phyloP scores from a whole-genome alignment of 2,329 filamentous ascomycete genomes.

The Alternaria ventricosa region DNA sequence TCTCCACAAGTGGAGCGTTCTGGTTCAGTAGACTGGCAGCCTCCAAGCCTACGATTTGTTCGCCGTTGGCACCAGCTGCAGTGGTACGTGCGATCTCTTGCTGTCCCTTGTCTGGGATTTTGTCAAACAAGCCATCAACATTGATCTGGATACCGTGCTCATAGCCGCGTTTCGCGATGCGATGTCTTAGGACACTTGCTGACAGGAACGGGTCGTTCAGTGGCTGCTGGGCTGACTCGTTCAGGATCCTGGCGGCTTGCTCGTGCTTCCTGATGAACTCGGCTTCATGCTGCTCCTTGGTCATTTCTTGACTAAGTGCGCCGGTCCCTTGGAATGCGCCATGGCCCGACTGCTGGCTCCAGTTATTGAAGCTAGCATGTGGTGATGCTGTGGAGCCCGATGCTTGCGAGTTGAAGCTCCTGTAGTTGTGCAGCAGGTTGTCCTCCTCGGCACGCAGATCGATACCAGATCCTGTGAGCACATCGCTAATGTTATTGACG shows the following conservation, averaged over 20 bases:
- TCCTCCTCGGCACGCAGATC: slow-evolving; percentile 88
- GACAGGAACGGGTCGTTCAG: slow-evolving; percentile 76
- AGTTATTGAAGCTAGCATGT: slow-evolving; percentile 56
- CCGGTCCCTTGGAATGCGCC: slow-evolving; percentile 50
- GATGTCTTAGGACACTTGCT: slow-evolving; percentile 63
- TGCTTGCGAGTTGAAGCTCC: slow-evolving; percentile 53
- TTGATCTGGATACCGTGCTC: slow-evolving; percentile 66
- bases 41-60: slow-evolving; percentile 63
- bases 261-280: slow-evolving; percentile 70
- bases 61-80: slow-evolving; percentile 65
- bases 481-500: slow-evolving; percentile 80
- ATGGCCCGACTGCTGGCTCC: slow-evolving; percentile 49
- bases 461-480: slow-evolving; percentile 82
- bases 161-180: slow-evolving; percentile 63
- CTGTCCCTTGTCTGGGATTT: slow-evolving; percentile 42
- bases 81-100: slow-evolving; percentile 46
- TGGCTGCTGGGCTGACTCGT: slow-evolving; percentile 69
- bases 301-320: slow-evolving; percentile 60
- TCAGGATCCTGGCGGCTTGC: slow-evolving; percentile 68
- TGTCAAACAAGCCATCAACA: slow-evolving; percentile 60
- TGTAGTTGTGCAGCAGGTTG: slow-evolving; percentile 73
- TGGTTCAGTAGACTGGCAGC: slow-evolving; percentile 69
- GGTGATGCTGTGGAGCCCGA: slow-evolving; percentile 45
- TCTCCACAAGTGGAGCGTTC: slow-evolving; percentile 78
- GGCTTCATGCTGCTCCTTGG: slow-evolving; percentile 71